A percentile compares a stretch with the other conserved stretches of the same genome.
phyloP scores from a whole-genome alignment of 345 rosid species.

The Mangifera indica region DNA sequence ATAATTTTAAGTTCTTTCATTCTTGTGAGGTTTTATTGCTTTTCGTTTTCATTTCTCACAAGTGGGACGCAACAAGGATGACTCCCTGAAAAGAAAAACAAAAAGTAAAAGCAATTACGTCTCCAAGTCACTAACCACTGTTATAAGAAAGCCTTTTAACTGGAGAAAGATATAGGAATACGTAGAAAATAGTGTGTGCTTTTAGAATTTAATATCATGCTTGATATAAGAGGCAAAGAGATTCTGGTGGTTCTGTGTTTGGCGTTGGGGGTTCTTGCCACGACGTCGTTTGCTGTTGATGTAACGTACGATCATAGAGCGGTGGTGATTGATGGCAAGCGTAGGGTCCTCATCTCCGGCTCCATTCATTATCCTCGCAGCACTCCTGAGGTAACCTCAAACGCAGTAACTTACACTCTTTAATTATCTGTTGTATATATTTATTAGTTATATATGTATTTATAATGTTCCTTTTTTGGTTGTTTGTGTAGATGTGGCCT shows the following conservation, averaged over 20 bases:
- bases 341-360: slow-evolving; percentile 76
- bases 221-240: slow-evolving; percentile 16
- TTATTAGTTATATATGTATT: not conserved
- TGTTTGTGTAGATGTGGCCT: slow-evolving; percentile 77
- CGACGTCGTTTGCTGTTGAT: slow-evolving; percentile 45
- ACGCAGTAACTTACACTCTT: not conserved
- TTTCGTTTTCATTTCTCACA: not conserved
- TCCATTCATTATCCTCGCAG: slow-evolving; percentile 98
- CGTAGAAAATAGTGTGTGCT: not conserved
- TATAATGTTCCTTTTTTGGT: not conserved
- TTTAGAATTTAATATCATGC: not conserved
- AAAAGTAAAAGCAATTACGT: slow-evolving; percentile 2
- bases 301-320: slow-evolving; percentile 87
- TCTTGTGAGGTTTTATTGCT: not conserved
- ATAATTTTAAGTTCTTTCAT: not conserved
- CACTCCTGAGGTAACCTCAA: slow-evolving; percentile 61
- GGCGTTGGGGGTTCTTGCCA: slow-evolving; percentile 25
- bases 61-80: not conserved
- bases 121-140: slow-evolving; percentile 3
- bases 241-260: slow-evolving; percentile 21
- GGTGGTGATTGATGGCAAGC: slow-evolving; percentile 68
- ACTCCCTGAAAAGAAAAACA: not conserved
- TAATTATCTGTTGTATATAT: not conserved
- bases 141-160: slow-evolving; percentile 7
- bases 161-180: not conserved